phyloP scores from a whole-genome alignment of 345 rosid genomes.

The Barbarea vulgaris region DNA sequence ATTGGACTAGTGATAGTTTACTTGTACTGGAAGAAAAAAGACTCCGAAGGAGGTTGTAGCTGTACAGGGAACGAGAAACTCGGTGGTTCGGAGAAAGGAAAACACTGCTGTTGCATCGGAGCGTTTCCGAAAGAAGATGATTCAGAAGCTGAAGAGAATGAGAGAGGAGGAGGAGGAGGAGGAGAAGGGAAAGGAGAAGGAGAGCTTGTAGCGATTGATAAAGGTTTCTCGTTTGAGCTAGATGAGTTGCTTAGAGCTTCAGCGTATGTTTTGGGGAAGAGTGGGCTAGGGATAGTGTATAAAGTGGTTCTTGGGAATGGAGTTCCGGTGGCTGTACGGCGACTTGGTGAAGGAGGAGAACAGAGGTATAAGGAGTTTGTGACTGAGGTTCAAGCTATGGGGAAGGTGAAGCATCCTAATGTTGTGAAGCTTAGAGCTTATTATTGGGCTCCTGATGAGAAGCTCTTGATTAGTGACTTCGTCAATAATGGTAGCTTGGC shows the following conservation, averaged over 20 bases:
- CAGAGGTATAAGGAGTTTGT: conserved; percentile 90
- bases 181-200: conserved; percentile 55
- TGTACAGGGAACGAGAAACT: conserved; percentile 72
- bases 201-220: conserved; percentile 87
- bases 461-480: conserved; percentile 88
- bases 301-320: conserved; percentile 98
- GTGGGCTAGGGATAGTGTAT: conserved; percentile 95
- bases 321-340: conserved; percentile 87
- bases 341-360: conserved; percentile 96
- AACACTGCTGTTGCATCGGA: conserved; percentile 39
- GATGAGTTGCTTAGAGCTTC: conserved; percentile 95
- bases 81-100: conserved; percentile 49
- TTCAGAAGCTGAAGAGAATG: conserved; percentile 68
- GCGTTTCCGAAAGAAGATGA: conserved; percentile 49
- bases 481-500: conserved; percentile 90
- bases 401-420: conserved; percentile 93
- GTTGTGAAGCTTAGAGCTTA: conserved; percentile 90
- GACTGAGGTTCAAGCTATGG: conserved; percentile 86
- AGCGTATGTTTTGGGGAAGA: conserved; percentile 94
- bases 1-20: conserved; percentile 72
- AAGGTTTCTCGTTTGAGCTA: conserved; percentile 88
- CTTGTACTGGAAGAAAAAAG: conserved; percentile 92
- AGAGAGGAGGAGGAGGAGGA: conserved; percentile 43
- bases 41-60: conserved; percentile 69
- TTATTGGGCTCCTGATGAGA: conserved; percentile 98